Conservation (phyloP, 805 yeast genomes). For the Candida sakaeoensis region DNA sequence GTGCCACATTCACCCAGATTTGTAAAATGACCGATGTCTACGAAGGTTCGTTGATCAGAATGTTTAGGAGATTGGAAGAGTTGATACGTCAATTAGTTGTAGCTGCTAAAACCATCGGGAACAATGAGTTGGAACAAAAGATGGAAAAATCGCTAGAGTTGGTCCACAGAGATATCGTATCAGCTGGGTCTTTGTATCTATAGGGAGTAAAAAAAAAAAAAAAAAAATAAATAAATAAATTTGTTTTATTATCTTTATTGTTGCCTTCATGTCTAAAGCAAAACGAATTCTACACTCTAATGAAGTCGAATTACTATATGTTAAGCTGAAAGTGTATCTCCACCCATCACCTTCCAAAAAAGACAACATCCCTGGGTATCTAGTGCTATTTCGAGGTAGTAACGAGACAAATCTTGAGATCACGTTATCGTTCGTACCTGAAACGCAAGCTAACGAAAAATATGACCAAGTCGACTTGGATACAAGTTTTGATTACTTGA, state of each 20-base stretch:
- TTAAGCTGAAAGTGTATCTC: slow-evolving; percentile 70
- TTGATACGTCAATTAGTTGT: slow-evolving; percentile 82
- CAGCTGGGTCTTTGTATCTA: slow-evolving; percentile 90
- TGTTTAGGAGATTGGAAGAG: slow-evolving; percentile 93
- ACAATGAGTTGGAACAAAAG: slow-evolving; percentile 76
- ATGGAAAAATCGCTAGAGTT: slow-evolving; percentile 83
- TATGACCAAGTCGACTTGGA: slow-evolving; percentile 52
- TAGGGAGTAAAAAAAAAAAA: slow-evolving; percentile 17
- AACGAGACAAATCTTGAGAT: slow-evolving; percentile 52
- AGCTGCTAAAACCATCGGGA: slow-evolving; percentile 95
- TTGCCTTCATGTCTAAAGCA: slow-evolving; percentile 3
- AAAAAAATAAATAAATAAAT: background rate
- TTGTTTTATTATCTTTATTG: background rate
- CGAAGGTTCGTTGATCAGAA: slow-evolving; percentile 93
- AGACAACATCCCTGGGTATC: slow-evolving; percentile 79
- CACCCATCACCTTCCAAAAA: slow-evolving; percentile 73
- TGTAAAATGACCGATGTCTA: slow-evolving; percentile 99
- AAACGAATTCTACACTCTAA: slow-evolving; percentile 10
- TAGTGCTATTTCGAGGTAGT: slow-evolving; percentile 58
- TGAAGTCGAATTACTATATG: slow-evolving; percentile 48
- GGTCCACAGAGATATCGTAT: slow-evolving; percentile 93
- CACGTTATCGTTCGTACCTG: slow-evolving; percentile 68
- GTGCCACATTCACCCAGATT: slow-evolving; percentile 92
- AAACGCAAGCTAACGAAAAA: slow-evolving; percentile 38
- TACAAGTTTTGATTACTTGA: slow-evolving; percentile 17